A percentile compares a stretch with the other conserved stretches of the same genome.
Conservation (phyloP, 1,139 yeast genomes). For the Wickerhamomyces sp. region DNA sequence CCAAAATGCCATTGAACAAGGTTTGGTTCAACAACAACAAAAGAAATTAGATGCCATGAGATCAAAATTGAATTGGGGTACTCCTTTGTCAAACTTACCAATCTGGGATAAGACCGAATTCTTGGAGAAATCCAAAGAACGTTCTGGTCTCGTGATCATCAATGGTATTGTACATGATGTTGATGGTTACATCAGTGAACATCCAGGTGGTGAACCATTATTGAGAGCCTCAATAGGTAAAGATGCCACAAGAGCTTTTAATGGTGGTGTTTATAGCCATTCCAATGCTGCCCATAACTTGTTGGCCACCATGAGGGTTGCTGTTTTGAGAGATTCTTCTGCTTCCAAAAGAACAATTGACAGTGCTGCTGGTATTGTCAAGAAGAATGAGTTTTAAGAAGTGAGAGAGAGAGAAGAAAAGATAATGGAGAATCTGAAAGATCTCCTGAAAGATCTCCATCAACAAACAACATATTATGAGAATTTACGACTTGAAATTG, state of each 20-base stretch:
- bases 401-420: background rate
- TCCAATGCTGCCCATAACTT: conserved; percentile 97
- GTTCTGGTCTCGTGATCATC: conserved; percentile 66
- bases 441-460: too few species aligned
- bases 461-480: background rate
- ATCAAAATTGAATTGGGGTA: conserved; percentile 86
- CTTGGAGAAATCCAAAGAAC: conserved; percentile 54
- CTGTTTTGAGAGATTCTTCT: conserved; percentile 63
- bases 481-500: background rate
- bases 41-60: conserved; percentile 87
- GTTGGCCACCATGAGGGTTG: conserved; percentile 93
- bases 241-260: conserved; percentile 95
- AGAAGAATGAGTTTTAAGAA: conserved; percentile 2
- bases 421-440: background rate
- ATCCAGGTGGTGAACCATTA: conserved; percentile 96
- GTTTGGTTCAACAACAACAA: conserved; percentile 92
- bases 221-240: conserved; percentile 85
- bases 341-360: conserved; percentile 19
- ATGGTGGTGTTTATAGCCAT: conserved; percentile 96
- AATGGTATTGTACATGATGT: conserved; percentile 96
- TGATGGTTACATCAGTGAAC: conserved; percentile 77
- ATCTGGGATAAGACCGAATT: conserved; percentile 88
- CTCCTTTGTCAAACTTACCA: conserved; percentile 77
- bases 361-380: conserved; percentile 11
- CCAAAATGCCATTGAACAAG: conserved; percentile 94